Conservation (phyloP, 1,284 basidiomycete species). For the Serendipita sp. region DNA sequence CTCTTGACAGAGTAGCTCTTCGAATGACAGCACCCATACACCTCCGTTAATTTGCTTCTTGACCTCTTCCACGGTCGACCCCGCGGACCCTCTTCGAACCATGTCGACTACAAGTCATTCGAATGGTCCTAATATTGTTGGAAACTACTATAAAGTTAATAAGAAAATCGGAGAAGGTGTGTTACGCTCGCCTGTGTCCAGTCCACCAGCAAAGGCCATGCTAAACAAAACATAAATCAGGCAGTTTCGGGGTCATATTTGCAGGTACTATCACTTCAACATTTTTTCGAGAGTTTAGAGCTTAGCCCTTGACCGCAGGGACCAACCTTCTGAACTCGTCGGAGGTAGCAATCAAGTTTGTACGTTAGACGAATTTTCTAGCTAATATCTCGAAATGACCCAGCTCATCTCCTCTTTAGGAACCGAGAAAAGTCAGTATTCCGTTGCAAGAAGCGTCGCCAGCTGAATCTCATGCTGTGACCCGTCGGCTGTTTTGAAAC, state of each 20-base stretch:
- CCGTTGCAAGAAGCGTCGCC: constrained; percentile 11
- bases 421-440: constrained; percentile 2
- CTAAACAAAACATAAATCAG: constrained; percentile 20
- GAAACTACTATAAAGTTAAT: constrained; percentile 44
- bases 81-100: neutral
- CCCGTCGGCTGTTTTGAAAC: constrained; percentile 5
- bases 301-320: constrained; percentile 32
- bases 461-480: constrained; percentile 7
- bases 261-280: constrained; percentile 43
- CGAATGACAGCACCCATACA: too few species aligned
- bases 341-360: constrained; percentile 97
- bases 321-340: constrained; percentile 91
- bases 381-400: neutral
- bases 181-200: neutral
- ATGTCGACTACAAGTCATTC: constrained; percentile 10
- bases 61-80: too few species aligned
- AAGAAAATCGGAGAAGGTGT: constrained; percentile 39
- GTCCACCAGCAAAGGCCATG: neutral
- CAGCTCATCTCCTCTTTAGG: neutral
- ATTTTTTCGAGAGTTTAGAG: constrained; percentile 5
- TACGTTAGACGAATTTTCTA: constrained; percentile 29
- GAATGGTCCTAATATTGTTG: constrained; percentile 23
- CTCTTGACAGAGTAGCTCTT: too few species aligned
- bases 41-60: too few species aligned
- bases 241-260: constrained; percentile 94